Conservation (phyloP, 2,329 filamentous ascomycete genomes). For the Lachnellula arida region DNA sequence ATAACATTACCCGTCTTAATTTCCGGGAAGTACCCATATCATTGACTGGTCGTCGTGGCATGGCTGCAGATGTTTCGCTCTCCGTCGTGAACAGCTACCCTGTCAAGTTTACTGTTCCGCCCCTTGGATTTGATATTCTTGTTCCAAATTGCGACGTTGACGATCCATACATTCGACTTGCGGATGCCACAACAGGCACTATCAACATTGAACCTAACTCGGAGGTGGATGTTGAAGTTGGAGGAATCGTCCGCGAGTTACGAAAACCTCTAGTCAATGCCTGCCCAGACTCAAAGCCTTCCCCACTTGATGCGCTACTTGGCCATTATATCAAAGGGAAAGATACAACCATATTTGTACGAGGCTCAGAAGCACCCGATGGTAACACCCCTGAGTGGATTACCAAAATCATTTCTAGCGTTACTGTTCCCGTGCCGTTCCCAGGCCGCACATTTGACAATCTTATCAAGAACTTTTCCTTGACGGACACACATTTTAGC, state of each 20-base stretch:
- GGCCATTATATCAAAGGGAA: conserved; percentile 77
- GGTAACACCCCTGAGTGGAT: conserved; percentile 77
- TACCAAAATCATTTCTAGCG: conserved; percentile 69
- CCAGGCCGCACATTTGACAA: conserved; percentile 77
- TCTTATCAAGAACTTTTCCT: conserved; percentile 80
- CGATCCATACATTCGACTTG: conserved; percentile 73
- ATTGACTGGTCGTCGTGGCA: conserved; percentile 47
- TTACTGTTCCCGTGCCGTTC: conserved; percentile 80
- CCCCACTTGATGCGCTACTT: conserved; percentile 79
- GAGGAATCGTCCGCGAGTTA: conserved; percentile 67
- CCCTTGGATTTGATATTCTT: conserved; percentile 78
- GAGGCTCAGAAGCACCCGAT: conserved; percentile 65
- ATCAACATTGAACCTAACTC: conserved; percentile 64
- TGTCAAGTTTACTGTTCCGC: conserved; percentile 69
- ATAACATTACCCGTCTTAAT: conserved; percentile 76
- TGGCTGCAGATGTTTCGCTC: conserved; percentile 76
- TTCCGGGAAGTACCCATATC: conserved; percentile 65
- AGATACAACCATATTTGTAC: conserved; percentile 74
- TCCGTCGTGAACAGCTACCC: conserved; percentile 72
- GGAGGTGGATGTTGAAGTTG: conserved; percentile 64
- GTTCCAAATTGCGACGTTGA: conserved; percentile 72
- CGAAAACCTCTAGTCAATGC: conserved; percentile 65
- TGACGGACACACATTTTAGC: conserved; percentile 80
- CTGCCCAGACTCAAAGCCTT: conserved; percentile 73
- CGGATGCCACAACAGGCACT: conserved; percentile 64